Percentiles rank a stretch among this genome's conserved stretches.
phyloP scores from a whole-genome alignment of 495 filamentous ascomycete genomes.

The Thozetella sp. region DNA sequence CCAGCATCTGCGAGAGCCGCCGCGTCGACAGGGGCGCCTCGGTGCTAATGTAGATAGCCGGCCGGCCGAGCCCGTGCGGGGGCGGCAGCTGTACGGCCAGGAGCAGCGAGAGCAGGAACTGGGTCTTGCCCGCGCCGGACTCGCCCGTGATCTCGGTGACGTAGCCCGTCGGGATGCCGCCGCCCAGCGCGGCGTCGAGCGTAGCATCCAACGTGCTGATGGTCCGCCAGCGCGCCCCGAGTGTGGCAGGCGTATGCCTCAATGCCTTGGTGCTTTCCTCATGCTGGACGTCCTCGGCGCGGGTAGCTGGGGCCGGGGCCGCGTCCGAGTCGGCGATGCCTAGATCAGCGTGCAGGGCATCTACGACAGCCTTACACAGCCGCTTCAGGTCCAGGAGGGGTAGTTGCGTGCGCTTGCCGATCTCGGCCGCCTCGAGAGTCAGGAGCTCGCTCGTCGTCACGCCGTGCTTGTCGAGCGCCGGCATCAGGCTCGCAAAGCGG shows the following conservation, averaged over 20 bases:
- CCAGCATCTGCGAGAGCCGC: conserved; percentile 77
- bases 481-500: conserved; percentile 73
- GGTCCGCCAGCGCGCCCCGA: conserved; percentile 47
- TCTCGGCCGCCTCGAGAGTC: conserved; percentile 77
- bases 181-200: conserved; percentile 76
- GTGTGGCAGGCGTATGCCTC: conserved; percentile 37
- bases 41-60: conserved; percentile 92
- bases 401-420: conserved; percentile 84
- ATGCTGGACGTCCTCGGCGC: neutral
- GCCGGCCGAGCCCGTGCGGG: conserved; percentile 66
- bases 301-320: conserved; percentile 7
- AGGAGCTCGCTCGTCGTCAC: conserved; percentile 85
- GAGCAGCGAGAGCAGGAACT: conserved; percentile 83
- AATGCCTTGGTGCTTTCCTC: conserved; percentile 4
- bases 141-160: conserved; percentile 93
- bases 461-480: conserved; percentile 72
- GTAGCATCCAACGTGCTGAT: conserved; percentile 81
- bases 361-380: conserved; percentile 63
- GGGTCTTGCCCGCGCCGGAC: conserved; percentile 95
- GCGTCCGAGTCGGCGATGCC: conserved; percentile 29
- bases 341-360: conserved; percentile 66
- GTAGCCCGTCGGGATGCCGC: conserved; percentile 82
- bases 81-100: conserved; percentile 79
- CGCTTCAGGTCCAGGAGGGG: conserved; percentile 78
- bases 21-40: conserved; percentile 81